Conservation (phyloP, 2,329 filamentous ascomycete species). For the Alternaria brassicae region DNA sequence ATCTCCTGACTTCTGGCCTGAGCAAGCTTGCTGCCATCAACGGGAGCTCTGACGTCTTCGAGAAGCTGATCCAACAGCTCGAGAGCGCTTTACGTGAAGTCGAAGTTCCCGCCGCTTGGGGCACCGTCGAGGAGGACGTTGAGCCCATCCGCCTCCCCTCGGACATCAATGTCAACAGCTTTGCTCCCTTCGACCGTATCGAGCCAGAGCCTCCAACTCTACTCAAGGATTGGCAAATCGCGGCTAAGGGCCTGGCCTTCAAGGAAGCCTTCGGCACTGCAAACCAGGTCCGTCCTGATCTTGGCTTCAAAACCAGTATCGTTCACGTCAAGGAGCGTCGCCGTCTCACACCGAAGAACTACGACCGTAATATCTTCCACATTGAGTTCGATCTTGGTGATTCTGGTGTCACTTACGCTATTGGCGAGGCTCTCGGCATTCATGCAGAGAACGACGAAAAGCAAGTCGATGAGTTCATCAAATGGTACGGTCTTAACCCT, state of each 20-base stretch:
- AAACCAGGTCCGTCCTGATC: constrained; percentile 79
- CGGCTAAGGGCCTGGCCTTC: constrained; percentile 87
- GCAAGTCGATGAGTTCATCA: constrained; percentile 84
- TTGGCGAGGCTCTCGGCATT: constrained; percentile 95
- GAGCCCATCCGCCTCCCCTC: constrained; percentile 63
- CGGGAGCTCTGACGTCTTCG: constrained; percentile 66
- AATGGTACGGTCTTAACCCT: constrained; percentile 83
- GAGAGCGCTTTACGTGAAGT: constrained; percentile 74
- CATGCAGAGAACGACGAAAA: constrained; percentile 90
- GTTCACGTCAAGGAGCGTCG: constrained; percentile 95
- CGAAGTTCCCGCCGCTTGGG: constrained; percentile 82
- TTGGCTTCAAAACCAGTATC: constrained; percentile 83
- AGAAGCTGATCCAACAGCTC: constrained; percentile 67
- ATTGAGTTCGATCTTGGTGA: constrained; percentile 96
- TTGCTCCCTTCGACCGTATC: constrained; percentile 77
- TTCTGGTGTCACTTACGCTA: constrained; percentile 93
- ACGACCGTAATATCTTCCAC: constrained; percentile 99
- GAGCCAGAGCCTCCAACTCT: constrained; percentile 71
- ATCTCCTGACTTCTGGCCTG: constrained; percentile 66
- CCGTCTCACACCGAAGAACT: constrained; percentile 82
- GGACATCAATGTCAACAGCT: constrained; percentile 79
- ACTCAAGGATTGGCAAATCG: constrained; percentile 80
- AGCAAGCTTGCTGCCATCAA: constrained; percentile 71
- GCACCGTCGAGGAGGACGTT: constrained; percentile 68
- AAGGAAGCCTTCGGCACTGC: constrained; percentile 89